Evolutionary conservation across 1,139 yeast genomes (phyloP), one percentile per base, ranked within the genome.

Genomic region (Candida sp.): DNA sequence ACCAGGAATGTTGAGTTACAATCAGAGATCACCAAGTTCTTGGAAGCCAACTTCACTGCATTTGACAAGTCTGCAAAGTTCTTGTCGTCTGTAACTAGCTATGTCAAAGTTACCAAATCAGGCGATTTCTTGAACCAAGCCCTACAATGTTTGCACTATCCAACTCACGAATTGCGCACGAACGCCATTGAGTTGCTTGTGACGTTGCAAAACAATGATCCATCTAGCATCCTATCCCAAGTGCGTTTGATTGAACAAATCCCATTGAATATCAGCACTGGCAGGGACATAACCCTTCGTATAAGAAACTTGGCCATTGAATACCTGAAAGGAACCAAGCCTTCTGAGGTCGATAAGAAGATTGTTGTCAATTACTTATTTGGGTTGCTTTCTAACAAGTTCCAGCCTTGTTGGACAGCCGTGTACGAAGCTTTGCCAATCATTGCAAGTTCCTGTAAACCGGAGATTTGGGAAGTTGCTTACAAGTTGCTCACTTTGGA

Each of bases 391-490:
- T 78, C 92, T 1, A 85, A 86, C 44, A 82, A 83, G 54, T 92
- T 94, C 61, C 89, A 91, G 54, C 99, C 99, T 1, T 78, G 88
- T 30, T 91, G 97, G 96, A 81, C 83, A 23, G 90, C 89, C 4
- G 87, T 89, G 3, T 73, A 78, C 50, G 94, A 87, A 54, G 78
- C 81, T 5, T 62, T 90, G 7, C 83, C 86, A 0, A 43, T 52
- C n/a, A 67, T 87, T 7, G 68, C 74, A 9, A 73, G 69, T 9
- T 77, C 76, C 47, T 72, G 80, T 49, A 75, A 78, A 5, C 67
- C 68, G 0, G 54, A 73, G 5, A 75, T 90, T 1, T 93, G 97
- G 96, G 63, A 74, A 0, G 62, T 82, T 25, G 69, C 84, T 0
- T 66, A 66, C 47, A 63, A 66, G 5, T 80, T 88, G 59, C 62